Evolutionary conservation across 2,329 filamentous ascomycete genomes (phyloP), one percentile per base, ranked within the genome.

Genomic region (Microcera coccophila): DNA sequence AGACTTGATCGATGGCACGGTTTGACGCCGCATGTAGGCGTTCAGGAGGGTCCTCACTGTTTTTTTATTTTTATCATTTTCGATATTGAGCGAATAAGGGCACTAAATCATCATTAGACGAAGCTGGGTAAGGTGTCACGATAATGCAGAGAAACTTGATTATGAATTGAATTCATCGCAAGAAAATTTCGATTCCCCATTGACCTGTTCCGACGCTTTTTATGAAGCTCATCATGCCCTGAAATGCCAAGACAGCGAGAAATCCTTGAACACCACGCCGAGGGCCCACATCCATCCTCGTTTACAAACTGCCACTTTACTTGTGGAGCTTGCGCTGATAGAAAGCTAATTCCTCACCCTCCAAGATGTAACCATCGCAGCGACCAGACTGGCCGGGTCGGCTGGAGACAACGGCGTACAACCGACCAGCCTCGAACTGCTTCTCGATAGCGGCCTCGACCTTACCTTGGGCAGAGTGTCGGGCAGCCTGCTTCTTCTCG

Each of bases 281-380:
- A 56, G 52, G 60, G 53, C 52, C 54, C 39, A 50, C 51, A 47
- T 44, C 51, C 50, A 42, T 35, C 42, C 50, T 39, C 48, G 47
- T 52, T 41, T 51, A 49, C 50, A 41, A 41, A 45, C 29, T 46
- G 50, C 49, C 42, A 49, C 39, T 80, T 79, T 96, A 97, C 83
- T 95, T 97, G 84, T 93, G 87, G 74, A 97, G 89, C 78, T 90
- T 90, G 79, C 87, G 87, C 85, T 95, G 90, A 89, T 98, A 98
- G 87, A 98, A 98, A 73, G 90, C 90, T 67, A 98, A 82, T 84
- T 98, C 93, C 75, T 98, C 93, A 66, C 93, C 93, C 85, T 98
- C 93, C 59, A 98, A 81, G 72, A 98, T 85, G 81, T 98, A 98
- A 59, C 93, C 93, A 72, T 98, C 93, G 65, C 81, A 83, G 75